Percentiles rank a stretch among this genome's conserved stretches.
These are phyloP conservation scores for Helianthus tuberosus DNA, from an alignment of 129 eudicot species.

Conservation along the genomic window DNA sequence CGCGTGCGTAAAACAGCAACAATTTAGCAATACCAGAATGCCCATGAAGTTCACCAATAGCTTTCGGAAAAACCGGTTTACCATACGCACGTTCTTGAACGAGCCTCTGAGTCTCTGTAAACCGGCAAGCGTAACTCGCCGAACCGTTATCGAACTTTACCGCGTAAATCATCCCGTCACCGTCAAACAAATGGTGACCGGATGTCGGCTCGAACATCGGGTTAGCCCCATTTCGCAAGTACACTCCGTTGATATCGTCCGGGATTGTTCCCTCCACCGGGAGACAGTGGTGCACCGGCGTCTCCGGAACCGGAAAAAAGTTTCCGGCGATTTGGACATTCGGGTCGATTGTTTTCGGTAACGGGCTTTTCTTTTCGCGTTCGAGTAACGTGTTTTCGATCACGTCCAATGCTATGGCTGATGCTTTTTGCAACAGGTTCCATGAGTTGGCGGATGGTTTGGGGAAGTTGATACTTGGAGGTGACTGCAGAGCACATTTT, in stretches of 20 bases:
- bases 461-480: constrained; percentile 42
- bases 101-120: constrained; percentile 48
- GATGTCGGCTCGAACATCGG: constrained; percentile 49
- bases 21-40: constrained; percentile 53
- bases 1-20: constrained; percentile 52
- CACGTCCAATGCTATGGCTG: constrained; percentile 60
- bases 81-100: constrained; percentile 48
- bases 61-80: constrained; percentile 51
- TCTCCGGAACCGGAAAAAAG: constrained; percentile 57
- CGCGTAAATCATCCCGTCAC: constrained; percentile 62
- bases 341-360: constrained; percentile 61
- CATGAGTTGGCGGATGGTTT: constrained; percentile 41
- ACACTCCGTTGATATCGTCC: constrained; percentile 40
- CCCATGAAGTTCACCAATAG: constrained; percentile 61
- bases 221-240: constrained; percentile 56
- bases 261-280: constrained; percentile 45
- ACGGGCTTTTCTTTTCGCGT: constrained; percentile 40
- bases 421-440: constrained; percentile 61
- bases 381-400: constrained; percentile 48
- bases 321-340: constrained; percentile 50
- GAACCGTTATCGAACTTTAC: constrained; percentile 46
- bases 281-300: constrained; percentile 32
- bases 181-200: constrained; percentile 60
- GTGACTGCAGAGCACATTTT: constrained; percentile 40
- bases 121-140: constrained; percentile 54